Evolutionary conservation across 1,139 yeast genomes (phyloP), one percentile per base, ranked within the genome.

Genomic region (Candida mesenterica): DNA sequence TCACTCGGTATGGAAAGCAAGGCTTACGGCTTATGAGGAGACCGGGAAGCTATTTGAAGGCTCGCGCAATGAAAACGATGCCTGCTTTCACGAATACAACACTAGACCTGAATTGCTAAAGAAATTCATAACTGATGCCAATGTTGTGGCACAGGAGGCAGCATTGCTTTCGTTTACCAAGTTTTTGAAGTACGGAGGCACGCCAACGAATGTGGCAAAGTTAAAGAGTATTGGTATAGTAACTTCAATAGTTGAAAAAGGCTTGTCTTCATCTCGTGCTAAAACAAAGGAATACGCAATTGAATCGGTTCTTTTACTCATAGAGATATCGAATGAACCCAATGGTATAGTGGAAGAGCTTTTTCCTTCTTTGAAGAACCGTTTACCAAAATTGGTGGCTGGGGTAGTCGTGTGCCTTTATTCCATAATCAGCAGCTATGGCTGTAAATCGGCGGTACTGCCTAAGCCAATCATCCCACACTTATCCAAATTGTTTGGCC

Each of bases 131-230:
- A 69, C 76, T 5, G 99, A 92, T 55, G 59, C 83, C 28, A 92
- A 92, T 56, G 97, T 89, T 12, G 95, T 86, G 15, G 96, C 98
- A 0, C 96, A 89, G 49, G 97, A 92, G 53, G 65, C 84, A 0
- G 97, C 89, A 9, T 65, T 88, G 25, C 59, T 65, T 9, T 70
- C 85, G 4, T 58, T 86, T 17, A 60, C 61, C 10, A 71, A 75
- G n/a, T 75, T 77, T 47, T 63, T 86, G 37, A 75, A 77, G 49
- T 75, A 59, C 50, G 89, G 87, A 2, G 86, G 82, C 0, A 50
- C 73, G 4, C 39, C 59, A 1, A 5, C 51, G 46, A 33, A 65
- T 56, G 44, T 72, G 59, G 39, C 39, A 48, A 36, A 60, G 46
- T 50, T 64, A 57, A 50, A 68, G 75, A 42, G 48, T 55, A 27